These are phyloP conservation scores for Pontederia crassipes DNA, from an alignment of 176 grass and related monocot genomes.

Conservation along the genomic window DNA sequence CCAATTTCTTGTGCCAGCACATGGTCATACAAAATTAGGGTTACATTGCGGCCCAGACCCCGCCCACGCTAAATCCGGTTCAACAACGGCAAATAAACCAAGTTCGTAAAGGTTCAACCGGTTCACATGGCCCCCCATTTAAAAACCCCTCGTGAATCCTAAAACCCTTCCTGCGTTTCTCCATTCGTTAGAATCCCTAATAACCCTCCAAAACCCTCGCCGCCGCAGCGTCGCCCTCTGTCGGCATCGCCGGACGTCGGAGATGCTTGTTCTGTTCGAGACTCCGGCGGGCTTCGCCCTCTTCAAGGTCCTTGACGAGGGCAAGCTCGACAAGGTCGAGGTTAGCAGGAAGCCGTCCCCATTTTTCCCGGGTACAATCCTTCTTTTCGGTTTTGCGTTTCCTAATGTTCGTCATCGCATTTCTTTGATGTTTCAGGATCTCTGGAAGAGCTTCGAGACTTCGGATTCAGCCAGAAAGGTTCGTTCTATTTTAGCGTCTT, in stretches of 20 bases:
- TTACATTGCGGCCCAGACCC: too few relatives aligned
- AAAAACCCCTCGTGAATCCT: too few relatives aligned
- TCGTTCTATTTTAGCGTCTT: neutral
- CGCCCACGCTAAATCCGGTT: too few relatives aligned
- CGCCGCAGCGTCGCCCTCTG: too few relatives aligned
- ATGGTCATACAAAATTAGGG: too few relatives aligned
- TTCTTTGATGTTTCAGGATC: constrained; percentile 39
- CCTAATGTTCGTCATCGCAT: neutral
- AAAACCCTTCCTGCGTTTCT: too few relatives aligned
- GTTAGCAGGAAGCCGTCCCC: constrained; percentile 12
- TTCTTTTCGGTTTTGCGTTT: neutral
- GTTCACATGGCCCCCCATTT: too few relatives aligned
- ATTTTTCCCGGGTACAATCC: neutral
- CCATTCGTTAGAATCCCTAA: too few relatives aligned
- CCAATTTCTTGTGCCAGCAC: too few relatives aligned
- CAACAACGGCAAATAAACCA: too few relatives aligned
- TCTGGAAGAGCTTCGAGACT: constrained; percentile 58
- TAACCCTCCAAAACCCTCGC: too few relatives aligned
- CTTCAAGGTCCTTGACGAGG: constrained; percentile 86
- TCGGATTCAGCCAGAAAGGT: constrained; percentile 71
- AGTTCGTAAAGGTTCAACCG: too few relatives aligned
- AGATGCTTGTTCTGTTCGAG: constrained; percentile 80
- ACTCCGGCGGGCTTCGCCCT: constrained; percentile 88
- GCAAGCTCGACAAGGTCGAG: constrained; percentile 73
- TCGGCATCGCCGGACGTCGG: neutral